Percentiles rank a stretch among this genome's conserved stretches.
Conservation (phyloP, 2,329 filamentous ascomycete genomes). For the Capronia americana region DNA sequence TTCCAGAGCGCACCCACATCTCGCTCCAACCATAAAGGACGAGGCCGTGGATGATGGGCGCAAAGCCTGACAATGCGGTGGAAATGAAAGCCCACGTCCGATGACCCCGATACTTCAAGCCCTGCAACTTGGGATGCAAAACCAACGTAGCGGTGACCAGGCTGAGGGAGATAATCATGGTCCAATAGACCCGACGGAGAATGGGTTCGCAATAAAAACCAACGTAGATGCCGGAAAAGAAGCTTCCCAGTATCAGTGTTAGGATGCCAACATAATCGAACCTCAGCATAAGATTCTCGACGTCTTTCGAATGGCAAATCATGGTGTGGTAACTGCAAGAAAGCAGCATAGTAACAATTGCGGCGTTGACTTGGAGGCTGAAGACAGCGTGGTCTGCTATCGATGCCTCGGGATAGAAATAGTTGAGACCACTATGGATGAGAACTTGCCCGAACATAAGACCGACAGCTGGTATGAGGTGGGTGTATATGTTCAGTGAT, state of each 20-base stretch:
- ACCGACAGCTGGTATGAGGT: constrained; percentile 53
- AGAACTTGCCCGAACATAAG: constrained; percentile 44
- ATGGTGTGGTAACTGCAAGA: constrained; percentile 46
- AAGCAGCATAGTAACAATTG: constrained; percentile 35
- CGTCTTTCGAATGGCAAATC: constrained; percentile 44
- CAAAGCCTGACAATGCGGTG: constrained; percentile 46
- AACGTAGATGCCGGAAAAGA: constrained; percentile 47
- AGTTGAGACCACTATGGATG: constrained; percentile 38
- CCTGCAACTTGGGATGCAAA: constrained; percentile 46
- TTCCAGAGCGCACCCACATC: constrained; percentile 41
- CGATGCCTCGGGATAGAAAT: constrained; percentile 47
- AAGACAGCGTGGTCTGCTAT: constrained; percentile 50
- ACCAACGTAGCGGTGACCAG: constrained; percentile 44
- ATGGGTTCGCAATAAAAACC: constrained; percentile 46
- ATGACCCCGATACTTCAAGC: constrained; percentile 41
- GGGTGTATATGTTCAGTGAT: constrained; percentile 53
- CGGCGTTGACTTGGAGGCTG: constrained; percentile 47
- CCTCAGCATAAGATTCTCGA: constrained; percentile 41
- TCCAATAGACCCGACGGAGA: constrained; percentile 45
- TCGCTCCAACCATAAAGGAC: constrained; percentile 40
- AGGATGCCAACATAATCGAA: constrained; percentile 47
- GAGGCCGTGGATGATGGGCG: constrained; percentile 44
- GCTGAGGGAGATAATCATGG: constrained; percentile 45
- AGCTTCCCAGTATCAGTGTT: constrained; percentile 45
- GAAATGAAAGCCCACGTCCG: constrained; percentile 43